Conservation (phyloP, 805 yeast species). For the Wickerhamiella bombiphila region DNA sequence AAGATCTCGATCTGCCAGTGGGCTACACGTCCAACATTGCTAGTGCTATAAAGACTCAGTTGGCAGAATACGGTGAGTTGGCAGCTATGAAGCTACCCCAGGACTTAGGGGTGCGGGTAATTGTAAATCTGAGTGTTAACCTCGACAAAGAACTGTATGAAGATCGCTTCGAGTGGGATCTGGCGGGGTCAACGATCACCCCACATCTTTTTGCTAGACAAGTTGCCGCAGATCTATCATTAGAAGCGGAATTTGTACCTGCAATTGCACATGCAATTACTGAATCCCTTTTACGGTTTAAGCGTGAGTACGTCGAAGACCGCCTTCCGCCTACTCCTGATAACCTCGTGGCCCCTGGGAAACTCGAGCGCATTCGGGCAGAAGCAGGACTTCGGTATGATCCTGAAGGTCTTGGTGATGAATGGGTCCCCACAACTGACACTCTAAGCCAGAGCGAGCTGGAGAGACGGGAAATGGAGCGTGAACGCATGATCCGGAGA, state of each 20-base stretch:
- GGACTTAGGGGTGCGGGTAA: slow-evolving; percentile 54
- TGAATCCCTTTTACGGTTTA: slow-evolving; percentile 61
- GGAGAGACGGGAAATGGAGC: slow-evolving; percentile 86
- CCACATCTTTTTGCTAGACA: slow-evolving; percentile 76
- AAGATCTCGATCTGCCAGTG: slow-evolving; percentile 68
- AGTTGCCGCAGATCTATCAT: slow-evolving; percentile 74
- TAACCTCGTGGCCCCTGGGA: slow-evolving; percentile 48
- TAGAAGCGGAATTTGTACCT: slow-evolving; percentile 71
- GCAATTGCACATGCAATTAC: slow-evolving; percentile 80
- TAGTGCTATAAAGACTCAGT: slow-evolving; percentile 60
- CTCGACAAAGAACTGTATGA: slow-evolving; percentile 72
- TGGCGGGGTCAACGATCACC: slow-evolving; percentile 34
- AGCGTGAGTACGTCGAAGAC: slow-evolving; percentile 70
- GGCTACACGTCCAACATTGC: slow-evolving; percentile 47
- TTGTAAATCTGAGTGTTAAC: slow-evolving; percentile 68
- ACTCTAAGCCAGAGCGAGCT: slow-evolving; percentile 81
- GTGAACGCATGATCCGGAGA: slow-evolving; percentile 82
- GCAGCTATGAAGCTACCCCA: slow-evolving; percentile 53
- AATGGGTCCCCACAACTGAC: slow-evolving; percentile 82
- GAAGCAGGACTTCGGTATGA: slow-evolving; percentile 59
- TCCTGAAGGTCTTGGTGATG: slow-evolving; percentile 59
- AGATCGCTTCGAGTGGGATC: slow-evolving; percentile 92
- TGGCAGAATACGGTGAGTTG: slow-evolving; percentile 56
- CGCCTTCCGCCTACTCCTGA: slow-evolving; percentile 33
- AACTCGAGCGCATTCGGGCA: slow-evolving; percentile 9